Base-by-base conservation (phyloP, 2,329 filamentous ascomycete species). In the Elsinoe perseae region DNA sequence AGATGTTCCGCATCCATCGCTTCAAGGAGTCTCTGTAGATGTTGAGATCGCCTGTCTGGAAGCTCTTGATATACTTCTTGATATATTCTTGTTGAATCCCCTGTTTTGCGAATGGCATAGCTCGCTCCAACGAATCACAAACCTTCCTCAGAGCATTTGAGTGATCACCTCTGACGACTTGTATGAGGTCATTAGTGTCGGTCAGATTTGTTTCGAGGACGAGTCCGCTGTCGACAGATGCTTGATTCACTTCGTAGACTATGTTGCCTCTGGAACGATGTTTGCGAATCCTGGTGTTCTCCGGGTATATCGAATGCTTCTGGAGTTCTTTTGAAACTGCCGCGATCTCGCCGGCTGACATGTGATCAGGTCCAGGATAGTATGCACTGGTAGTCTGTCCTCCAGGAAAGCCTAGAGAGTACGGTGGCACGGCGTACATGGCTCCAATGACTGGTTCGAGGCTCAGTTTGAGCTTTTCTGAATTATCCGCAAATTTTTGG, bases 1-100 rank as follows among this genome's bases (percentile, higher is more conserved):
- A 71, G 58, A 75, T 77, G 62, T 81, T 76, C 50, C 72, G 70
- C 48, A 80, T 78, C 78, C 78, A 81, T 18, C 71, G 71, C 25
- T 73, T 70, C 61, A 80, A 77, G 32, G 75, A 74, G 50, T 77
- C 71, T 60, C 75, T 74, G 66, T 77, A 79, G 1, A 75, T 30
- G 23, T 48, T 30, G 23, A 48, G 27, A 48, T 30, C 23, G 20
- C 43, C 71, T 46, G 76, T 67, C 57, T 79, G 68, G 4, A 75
- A 75, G 10, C 77, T 77, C 8, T 75, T 75, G n/a, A 70, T 64
- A 66, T 79, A 80, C 36, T 72, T 70, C 59, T 76, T 77, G 25
- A 73, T 68, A 57, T 79, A 79, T 54, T 54, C 56, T n/a, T 23
- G 21, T 21, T 60, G 58, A 72, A 77, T 76, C 2, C 75, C 65